Conservation (phyloP, 768 basidiomycete genomes). For the Clathrus columnatus region DNA sequence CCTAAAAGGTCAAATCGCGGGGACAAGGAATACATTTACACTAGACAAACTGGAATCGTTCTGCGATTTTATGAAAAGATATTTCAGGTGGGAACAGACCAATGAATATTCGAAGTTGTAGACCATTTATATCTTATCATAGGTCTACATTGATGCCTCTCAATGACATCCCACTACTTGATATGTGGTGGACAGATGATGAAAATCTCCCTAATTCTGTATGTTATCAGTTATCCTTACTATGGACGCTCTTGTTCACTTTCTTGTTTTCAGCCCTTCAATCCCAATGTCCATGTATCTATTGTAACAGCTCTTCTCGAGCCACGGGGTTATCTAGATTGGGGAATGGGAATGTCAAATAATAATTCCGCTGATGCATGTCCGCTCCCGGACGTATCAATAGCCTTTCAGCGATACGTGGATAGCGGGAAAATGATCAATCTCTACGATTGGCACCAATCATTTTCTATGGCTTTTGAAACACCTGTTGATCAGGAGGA, state of each 20-base stretch:
- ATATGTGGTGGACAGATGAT: slow-evolving; percentile 7
- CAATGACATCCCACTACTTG: slow-evolving; percentile 2
- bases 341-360: not conserved
- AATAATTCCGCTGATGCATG: not conserved
- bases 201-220: not conserved
- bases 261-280: slow-evolving; percentile 4
- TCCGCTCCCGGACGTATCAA: slow-evolving; percentile 57
- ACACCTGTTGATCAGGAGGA: slow-evolving; percentile 22
- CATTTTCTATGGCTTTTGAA: slow-evolving; percentile 62
- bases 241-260: not conserved
- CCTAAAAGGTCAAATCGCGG: not conserved
- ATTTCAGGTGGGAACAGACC: slow-evolving; percentile 39
- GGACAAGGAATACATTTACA: slow-evolving; percentile 6
- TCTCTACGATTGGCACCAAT: slow-evolving; percentile 82
- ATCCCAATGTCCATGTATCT: slow-evolving; percentile 8
- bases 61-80: slow-evolving; percentile 42
- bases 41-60: slow-evolving; percentile 21
- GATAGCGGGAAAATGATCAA: slow-evolving; percentile 80
- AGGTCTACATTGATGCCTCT: not conserved
- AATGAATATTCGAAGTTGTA: too few species aligned
- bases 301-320: slow-evolving; percentile 9
- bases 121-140: too few species aligned
- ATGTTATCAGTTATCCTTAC: not conserved
- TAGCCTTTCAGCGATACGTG: slow-evolving; percentile 67
- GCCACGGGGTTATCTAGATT: slow-evolving; percentile 6